Base-by-base conservation (phyloP, 164 flowering plant genomes). In the Annona squamosa region DNA sequence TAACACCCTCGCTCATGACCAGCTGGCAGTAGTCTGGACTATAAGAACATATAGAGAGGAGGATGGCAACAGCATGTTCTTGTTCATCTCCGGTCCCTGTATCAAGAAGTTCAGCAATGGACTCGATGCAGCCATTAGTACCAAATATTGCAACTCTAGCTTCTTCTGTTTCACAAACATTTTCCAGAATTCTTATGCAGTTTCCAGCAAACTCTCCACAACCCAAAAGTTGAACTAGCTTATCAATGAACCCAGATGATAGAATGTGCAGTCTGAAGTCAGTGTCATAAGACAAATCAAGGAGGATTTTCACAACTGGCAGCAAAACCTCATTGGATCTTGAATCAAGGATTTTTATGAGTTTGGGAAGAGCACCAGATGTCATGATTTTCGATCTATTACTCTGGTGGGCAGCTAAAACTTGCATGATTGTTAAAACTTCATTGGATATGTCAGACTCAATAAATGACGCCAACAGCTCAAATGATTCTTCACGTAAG, bases 1-100 rank as follows among this genome's bases (percentile, higher is more conserved):
- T 81, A 37, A 89, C 85, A 47, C 91, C 91, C 69, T 88, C 98
- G 1, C 83, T 82, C 91, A 87, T 75, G 44, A 88, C 96, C 83
- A 88, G 61, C 16, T 81, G 79, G 79, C 94, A 87, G 71, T 85
- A 89, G 41, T 86, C 78, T 46, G 71, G 64, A 17, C 84, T 77
- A 59, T 86, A 86, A 68, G 90, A 82, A 80, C 99, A 92, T 65
- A 94, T 72, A 5, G 84, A 77, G 46, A 89, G 87, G 73, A 94
- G 86, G 73, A 89, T 48, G 41, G 74, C 76, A 41, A 87, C 82
- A 5, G 91, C 89, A 77, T 84, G 82, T 75, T 92, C 99, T 79
- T 91, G 91, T 46, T 86, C 88, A 72, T 89, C 87, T 17, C 26
- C 65, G 72, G 74, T 81, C 42, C 84, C 88, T 4, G 43, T 67